Base-by-base conservation (phyloP, 2,329 filamentous ascomycete species). In the Colletotrichum spaethianum region DNA sequence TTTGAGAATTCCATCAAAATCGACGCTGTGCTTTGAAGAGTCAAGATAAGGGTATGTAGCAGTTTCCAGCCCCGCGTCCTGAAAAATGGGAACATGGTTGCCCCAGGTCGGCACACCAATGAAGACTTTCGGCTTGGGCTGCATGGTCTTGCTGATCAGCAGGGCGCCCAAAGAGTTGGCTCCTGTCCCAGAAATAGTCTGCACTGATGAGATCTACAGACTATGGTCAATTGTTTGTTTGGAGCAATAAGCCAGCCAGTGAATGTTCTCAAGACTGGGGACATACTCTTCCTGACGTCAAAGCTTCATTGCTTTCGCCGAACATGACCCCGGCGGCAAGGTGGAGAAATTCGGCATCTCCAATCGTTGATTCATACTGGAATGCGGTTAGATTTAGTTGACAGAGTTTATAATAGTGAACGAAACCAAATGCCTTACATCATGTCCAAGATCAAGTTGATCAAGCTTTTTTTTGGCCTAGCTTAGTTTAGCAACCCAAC, bases 131-230 rank as follows among this genome's bases (percentile, higher is more conserved):
- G 68, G 72, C 26, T 74, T 76, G 20, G 75, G 75, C 2, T 74
- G 53, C 38, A 78, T 69, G 11, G 71, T 76, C 3, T 76, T 76
- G 23, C 75, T 75, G 3, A 82, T 64, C 23, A 82, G 77, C 16
- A 80, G 61, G 9, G 79, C 79, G 23, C 77, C 82, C n/a, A 83
- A 75, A 62, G 83, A 80, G 44, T 79, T 78, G 6, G 81, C 79
- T 2, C 82, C 82, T 0, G 81, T 83, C 8, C 82, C 81, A 0
- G 81, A 82, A 40, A 83, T 81, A 11, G 81, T 80, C 72, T 83
- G 82, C 0, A 81, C 80, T 1, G 81, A 81, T 18, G 80, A 79
- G 36, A 82, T 70, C 76, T 79, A 61, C 20, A 0, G 66, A 20
- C 7, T 60, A 26, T 31, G 14, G 14, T 38, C 20, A 44, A 4